A percentile compares a stretch with the other conserved stretches of the same genome.
phyloP scores from a whole-genome alignment of 306 rosid species.

The Vigna nakashimae region DNA sequence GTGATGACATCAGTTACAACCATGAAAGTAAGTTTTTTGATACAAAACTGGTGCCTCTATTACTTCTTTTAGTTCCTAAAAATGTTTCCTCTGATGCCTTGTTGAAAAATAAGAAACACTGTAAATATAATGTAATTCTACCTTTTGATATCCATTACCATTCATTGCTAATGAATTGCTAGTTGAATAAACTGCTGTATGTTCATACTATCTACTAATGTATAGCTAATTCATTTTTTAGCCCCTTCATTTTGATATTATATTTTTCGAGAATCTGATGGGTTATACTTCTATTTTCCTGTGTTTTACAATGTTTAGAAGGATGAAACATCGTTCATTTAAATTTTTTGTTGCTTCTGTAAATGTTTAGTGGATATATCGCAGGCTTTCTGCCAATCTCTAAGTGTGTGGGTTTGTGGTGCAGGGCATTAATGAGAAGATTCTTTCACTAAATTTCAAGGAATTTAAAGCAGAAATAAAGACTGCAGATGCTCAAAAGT shows the following conservation, averaged over 20 bases:
- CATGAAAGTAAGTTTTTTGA: conserved; percentile 71
- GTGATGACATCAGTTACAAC: conserved; percentile 77
- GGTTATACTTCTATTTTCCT: neutral
- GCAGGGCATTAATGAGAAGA: conserved; percentile 79
- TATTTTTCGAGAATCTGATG: conserved; percentile 9
- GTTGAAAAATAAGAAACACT: conserved; percentile 21
- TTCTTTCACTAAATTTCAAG: conserved; percentile 69
- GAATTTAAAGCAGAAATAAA: conserved; percentile 71
- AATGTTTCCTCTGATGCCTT: neutral
- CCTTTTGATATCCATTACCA: conserved; percentile 15
- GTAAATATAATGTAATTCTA: neutral
- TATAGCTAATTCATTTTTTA: neutral
- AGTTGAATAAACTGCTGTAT: conserved; percentile 2
- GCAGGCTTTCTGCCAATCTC: conserved; percentile 9
- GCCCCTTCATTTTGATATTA: neutral
- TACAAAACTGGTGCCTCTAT: conserved; percentile 6
- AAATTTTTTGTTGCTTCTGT: conserved; percentile 31
- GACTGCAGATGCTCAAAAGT: conserved; percentile 83
- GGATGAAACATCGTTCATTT: conserved; percentile 16
- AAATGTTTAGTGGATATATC: neutral
- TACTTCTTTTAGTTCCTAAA: neutral
- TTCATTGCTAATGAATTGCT: conserved; percentile 17
- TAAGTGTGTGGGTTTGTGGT: conserved; percentile 39
- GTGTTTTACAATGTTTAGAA: conserved; percentile 19
- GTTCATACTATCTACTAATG: conserved; percentile 26